phyloP scores from a whole-genome alignment of 2,329 filamentous ascomycete species.

The Cladosporium cucumerinum region DNA sequence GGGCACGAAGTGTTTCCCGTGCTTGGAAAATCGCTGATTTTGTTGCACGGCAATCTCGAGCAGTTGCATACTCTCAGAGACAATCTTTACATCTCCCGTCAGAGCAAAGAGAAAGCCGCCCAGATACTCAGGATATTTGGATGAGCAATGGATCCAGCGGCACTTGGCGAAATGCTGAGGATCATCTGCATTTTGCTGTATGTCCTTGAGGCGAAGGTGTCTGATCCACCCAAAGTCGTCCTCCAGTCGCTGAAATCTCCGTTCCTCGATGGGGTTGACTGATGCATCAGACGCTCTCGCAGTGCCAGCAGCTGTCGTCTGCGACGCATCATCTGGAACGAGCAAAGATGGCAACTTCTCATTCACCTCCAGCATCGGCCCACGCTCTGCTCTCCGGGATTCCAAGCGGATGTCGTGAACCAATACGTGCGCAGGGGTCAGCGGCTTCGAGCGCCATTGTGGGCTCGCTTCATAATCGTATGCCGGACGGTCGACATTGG shows the following conservation, averaged over 20 bases:
- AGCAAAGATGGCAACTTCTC: slow-evolving; percentile 36
- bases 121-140: slow-evolving; percentile 41
- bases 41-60: slow-evolving; percentile 35
- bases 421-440: slow-evolving; percentile 40
- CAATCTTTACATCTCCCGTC: slow-evolving; percentile 21
- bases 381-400: slow-evolving; percentile 24
- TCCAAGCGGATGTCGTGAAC: slow-evolving; percentile 35
- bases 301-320: slow-evolving; percentile 23
- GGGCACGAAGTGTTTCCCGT: slow-evolving; percentile 43
- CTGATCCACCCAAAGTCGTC: slow-evolving; percentile 44
- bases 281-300: slow-evolving; percentile 26
- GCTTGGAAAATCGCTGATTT: slow-evolving; percentile 41
- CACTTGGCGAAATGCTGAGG: slow-evolving; percentile 33
- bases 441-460: slow-evolving; percentile 39
- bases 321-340: slow-evolving; percentile 30
- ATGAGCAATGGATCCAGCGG: slow-evolving; percentile 44
- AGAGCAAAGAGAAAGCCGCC: slow-evolving; percentile 24
- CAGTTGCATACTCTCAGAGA: slow-evolving; percentile 26
- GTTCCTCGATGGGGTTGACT: slow-evolving; percentile 37
- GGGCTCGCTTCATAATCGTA: slow-evolving; percentile 36
- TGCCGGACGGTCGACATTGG: not conserved
- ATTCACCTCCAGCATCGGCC: slow-evolving; percentile 39
- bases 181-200: slow-evolving; percentile 22
- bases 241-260: slow-evolving; percentile 35
- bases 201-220: slow-evolving; percentile 31